Evolutionary conservation across 169 alveolate genomes (phyloP).

Genomic region (Ichthyophthirius multifiliis): DNA sequence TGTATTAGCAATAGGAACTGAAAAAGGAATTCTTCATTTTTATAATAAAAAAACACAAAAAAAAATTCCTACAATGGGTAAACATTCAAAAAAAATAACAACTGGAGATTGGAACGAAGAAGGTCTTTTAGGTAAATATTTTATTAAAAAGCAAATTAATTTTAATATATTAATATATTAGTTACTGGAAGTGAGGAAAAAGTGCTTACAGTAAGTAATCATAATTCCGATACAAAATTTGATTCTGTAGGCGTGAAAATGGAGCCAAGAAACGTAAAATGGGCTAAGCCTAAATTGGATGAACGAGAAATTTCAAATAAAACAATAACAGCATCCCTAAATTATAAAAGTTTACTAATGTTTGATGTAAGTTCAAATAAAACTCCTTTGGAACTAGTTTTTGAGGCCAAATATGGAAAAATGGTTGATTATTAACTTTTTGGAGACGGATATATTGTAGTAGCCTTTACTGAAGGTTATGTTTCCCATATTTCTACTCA

Average conservation of each 20-base stretch:
- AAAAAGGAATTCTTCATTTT: slow-evolving; percentile 84
- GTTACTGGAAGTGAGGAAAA: slow-evolving; percentile 86
- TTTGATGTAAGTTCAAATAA: slow-evolving; percentile 60
- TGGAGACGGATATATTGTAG: slow-evolving; percentile 79
- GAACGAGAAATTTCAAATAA: slow-evolving; percentile 27
- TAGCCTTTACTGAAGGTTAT: slow-evolving; percentile 82
- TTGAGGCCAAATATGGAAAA: slow-evolving; percentile 78
- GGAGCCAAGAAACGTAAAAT: slow-evolving; percentile 68
- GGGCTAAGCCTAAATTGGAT: slow-evolving; percentile 80
- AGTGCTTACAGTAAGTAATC: slow-evolving; percentile 73
- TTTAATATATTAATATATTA: background rate
- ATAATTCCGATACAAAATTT: slow-evolving; percentile 71
- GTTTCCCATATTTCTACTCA: slow-evolving; percentile 72
- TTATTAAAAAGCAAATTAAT: background rate
- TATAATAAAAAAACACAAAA: slow-evolving; percentile 77
- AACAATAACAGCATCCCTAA: slow-evolving; percentile 66
- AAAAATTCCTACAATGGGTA: slow-evolving; percentile 80
- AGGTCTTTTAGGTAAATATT: slow-evolving; percentile 43
- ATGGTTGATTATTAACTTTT: slow-evolving; percentile 74
- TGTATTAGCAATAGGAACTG: slow-evolving; percentile 82
- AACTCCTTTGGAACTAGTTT: slow-evolving; percentile 66
- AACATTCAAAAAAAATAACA: slow-evolving; percentile 79
- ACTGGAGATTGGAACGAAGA: slow-evolving; percentile 83
- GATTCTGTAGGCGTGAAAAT: slow-evolving; percentile 70
- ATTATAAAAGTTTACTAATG: slow-evolving; percentile 59